Conservation (phyloP, 257 asterid species). For the Linderniella brevidens region DNA sequence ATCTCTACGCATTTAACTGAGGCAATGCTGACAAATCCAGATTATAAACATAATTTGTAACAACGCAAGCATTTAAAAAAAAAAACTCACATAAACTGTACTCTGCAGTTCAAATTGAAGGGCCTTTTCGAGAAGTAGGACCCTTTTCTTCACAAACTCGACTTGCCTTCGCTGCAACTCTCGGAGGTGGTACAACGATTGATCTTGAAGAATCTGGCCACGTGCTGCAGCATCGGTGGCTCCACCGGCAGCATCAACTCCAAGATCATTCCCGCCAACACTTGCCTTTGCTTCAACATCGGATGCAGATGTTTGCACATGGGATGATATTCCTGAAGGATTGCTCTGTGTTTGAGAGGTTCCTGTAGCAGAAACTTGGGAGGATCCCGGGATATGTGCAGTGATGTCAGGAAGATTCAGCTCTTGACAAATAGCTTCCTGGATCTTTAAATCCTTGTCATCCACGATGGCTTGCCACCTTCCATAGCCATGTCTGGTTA, state of each 20-base stretch:
- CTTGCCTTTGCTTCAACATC: slow-evolving; percentile 29
- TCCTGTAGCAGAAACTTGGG: slow-evolving; percentile 27
- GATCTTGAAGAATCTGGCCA: slow-evolving; percentile 49
- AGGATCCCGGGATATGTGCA: slow-evolving; percentile 45
- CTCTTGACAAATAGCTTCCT: slow-evolving; percentile 84
- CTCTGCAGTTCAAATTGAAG: slow-evolving; percentile 62
- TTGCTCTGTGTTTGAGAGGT: slow-evolving; percentile 18
- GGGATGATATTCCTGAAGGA: slow-evolving; percentile 25
- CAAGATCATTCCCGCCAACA: slow-evolving; percentile 18
- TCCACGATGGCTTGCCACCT: slow-evolving; percentile 98
- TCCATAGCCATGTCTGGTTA: slow-evolving; percentile 86
- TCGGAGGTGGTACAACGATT: slow-evolving; percentile 29
- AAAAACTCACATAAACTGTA: slow-evolving; percentile 46
- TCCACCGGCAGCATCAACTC: slow-evolving; percentile 33
- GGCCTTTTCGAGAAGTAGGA: slow-evolving; percentile 75
- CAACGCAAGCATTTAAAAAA: slow-evolving; percentile 3
- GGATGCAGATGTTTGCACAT: slow-evolving; percentile 22
- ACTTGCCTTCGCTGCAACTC: slow-evolving; percentile 93
- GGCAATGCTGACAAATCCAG: slow-evolving; percentile 1
- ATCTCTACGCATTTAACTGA: neutral
- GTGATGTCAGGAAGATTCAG: slow-evolving; percentile 46
- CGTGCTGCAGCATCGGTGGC: slow-evolving; percentile 35
- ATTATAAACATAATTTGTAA: no score
- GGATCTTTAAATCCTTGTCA: slow-evolving; percentile 74
- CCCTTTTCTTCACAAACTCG: slow-evolving; percentile 87